Evolutionary conservation across 805 yeast genomes (phyloP), one percentile per base, ranked within the genome.

Genomic region (Kodamaea fukazawae): DNA sequence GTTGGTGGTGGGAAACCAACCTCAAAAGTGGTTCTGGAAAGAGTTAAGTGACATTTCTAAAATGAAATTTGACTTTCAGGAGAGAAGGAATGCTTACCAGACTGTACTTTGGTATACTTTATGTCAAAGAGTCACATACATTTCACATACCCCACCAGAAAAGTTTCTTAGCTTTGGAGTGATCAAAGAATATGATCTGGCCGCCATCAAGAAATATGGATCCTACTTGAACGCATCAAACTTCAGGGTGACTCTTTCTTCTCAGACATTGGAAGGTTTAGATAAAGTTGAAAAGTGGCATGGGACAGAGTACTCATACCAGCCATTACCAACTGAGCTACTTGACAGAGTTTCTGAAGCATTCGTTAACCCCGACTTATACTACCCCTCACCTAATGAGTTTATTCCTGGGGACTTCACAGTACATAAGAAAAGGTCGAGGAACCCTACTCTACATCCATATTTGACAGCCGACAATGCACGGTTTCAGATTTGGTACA

Each of bases 401-500:
- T 93, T 86, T 51, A 79, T 91, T 46, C 91, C 97, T 11, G 76
- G 83, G 3, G 73, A 87, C 53, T 88, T 91, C 53, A 67, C 73
- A 2, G 83, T 88, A 7, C 72, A 71, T 41, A n/a, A 27, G 9
- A 20, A 20, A 8, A 61, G 59, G 22, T 38, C 53, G 5, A 53
- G 52, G 11, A 18, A 20, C 1, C 73, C 78, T 4, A 50, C 65
- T 33, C 70, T 70, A 17, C 76, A 75, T 43, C 96, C 97, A 1
- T 66, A 67, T 23, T 65, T 88, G 27, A 62, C 91, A 38, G 57
- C 73, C 43, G 69, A 74, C 32, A 70, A 73, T 31, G 60, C 72
- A 7, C 69, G 70, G 34, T 60, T 71, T 26, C 81, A 79, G 50
- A 63, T 86, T 28, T 91, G 98, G 98, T 86, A 71, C 60, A 91